Percentiles rank a stretch among this genome's conserved stretches.
phyloP scores from a whole-genome alignment of 345 rosid species.

The Sapria himalayana region DNA sequence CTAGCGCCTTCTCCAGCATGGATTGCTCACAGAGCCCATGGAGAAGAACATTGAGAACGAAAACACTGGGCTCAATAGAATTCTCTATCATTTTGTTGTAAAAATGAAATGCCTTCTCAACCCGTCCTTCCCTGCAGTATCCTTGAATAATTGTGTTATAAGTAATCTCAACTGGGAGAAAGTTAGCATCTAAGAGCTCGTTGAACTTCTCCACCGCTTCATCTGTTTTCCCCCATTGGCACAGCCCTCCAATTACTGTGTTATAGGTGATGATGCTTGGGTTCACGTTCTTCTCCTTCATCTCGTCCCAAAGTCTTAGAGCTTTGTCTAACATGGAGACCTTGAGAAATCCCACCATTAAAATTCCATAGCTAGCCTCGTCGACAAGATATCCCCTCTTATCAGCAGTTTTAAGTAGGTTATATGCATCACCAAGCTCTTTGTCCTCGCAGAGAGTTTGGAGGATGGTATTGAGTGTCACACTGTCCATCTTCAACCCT shows the following conservation, averaged over 20 bases:
- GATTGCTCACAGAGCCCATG: slow-evolving; percentile 52
- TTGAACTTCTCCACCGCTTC: slow-evolving; percentile 41
- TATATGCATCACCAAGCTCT: slow-evolving; percentile 36
- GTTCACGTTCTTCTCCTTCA: slow-evolving; percentile 41
- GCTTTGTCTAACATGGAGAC: slow-evolving; percentile 26
- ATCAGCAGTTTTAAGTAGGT: slow-evolving; percentile 28
- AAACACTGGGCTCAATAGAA: slow-evolving; percentile 43
- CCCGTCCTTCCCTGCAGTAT: slow-evolving; percentile 38
- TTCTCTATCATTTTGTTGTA: slow-evolving; percentile 47
- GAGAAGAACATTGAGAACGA: slow-evolving; percentile 61
- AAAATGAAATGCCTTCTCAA: slow-evolving; percentile 73
- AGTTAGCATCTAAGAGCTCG: slow-evolving; percentile 43
- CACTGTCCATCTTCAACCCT: slow-evolving; percentile 46
- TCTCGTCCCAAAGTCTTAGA: slow-evolving; percentile 57
- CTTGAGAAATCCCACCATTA: slow-evolving; percentile 48
- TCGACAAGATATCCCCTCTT: slow-evolving; percentile 52
- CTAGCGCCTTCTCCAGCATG: slow-evolving; percentile 63
- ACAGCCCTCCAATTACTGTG: slow-evolving; percentile 44
- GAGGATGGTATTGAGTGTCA: slow-evolving; percentile 56
- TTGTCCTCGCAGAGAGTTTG: slow-evolving; percentile 34
- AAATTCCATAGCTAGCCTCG: slow-evolving; percentile 61
- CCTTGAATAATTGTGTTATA: slow-evolving; percentile 55
- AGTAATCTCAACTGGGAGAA: slow-evolving; percentile 45
- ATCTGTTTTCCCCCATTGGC: slow-evolving; percentile 42
- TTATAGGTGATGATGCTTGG: slow-evolving; percentile 54